Base-by-base conservation (phyloP, 345 rosid species). In the Moricandia arvensis region DNA sequence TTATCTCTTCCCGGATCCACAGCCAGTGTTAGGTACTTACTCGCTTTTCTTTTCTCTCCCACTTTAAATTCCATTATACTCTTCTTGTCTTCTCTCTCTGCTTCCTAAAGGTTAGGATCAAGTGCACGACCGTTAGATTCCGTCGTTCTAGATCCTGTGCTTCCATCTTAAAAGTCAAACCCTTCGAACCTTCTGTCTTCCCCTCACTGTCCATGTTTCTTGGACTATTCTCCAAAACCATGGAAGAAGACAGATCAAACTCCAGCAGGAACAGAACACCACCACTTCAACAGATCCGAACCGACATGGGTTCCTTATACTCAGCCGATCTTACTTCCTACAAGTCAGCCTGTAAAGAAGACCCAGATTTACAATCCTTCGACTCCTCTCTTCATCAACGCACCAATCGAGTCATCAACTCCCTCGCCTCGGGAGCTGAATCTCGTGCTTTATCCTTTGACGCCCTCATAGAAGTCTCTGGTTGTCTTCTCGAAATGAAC, bases 401-500 rank as follows among this genome's bases (percentile, higher is more conserved):
- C 67, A 89, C 97, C 7, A 86, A 59, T 72, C 80, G 84, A 26
- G 88, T 90, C 80, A 81, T 94, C 51, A 74, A 43, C 78, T 75
- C 83, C 0, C 90, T 94, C 41, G 85, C 89, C 11, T 63, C 87
- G 0, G 81, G 86, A 18, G 81, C 85, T 11, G 95, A 83, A 76
- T 75, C 80, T 51, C 82, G 80, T 1, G 80, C 91, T 17, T 66
- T 93, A 9, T 91, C 97, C 7, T 87, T 88, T 10, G 92, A 89
- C 65, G 89, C 99, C 0, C 91, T 94, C 78, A 80, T 79, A 26
- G 97, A 89, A 81, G 91, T 89, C 63, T 90, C 88, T 0, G 85
- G 72, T 1, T 79, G 87, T 66, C 87, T 94, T 45, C 90, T 91
- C n/a, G 97, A 87, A 8, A 87, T 88, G 93, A 89, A 91, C 79